Percentiles rank a stretch among this genome's conserved stretches.
phyloP scores from a whole-genome alignment of 371 early-diverging fungal genomes.

The Zopfochytrium polystomum region DNA sequence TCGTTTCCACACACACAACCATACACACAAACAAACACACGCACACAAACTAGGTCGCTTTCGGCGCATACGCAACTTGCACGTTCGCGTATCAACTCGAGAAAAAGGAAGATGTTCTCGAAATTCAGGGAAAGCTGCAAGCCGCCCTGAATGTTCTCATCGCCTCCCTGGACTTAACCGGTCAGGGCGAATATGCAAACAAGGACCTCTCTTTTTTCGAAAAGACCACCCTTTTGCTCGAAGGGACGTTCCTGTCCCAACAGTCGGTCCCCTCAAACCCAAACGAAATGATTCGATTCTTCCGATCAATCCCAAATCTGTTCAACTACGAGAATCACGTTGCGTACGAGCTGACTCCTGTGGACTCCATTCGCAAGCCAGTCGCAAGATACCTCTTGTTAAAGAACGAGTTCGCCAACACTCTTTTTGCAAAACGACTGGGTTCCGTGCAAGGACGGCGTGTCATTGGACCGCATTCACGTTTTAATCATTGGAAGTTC shows the following conservation, averaged over 20 bases:
- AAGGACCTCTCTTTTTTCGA: background rate
- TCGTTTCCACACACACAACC: no score
- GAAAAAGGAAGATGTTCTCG: background rate
- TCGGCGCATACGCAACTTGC: background rate
- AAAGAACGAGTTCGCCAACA: background rate
- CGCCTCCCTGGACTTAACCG: background rate
- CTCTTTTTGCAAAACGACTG: background rate
- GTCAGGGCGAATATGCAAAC: background rate
- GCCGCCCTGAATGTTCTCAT: background rate
- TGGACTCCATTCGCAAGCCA: background rate
- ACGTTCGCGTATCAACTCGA: background rate
- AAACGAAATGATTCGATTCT: background rate
- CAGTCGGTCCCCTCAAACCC: background rate
- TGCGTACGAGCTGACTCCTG: conserved; percentile 3
- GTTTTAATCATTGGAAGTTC: conserved; percentile 2
- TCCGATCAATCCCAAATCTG: background rate
- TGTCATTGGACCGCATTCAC: background rate
- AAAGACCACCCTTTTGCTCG: background rate
- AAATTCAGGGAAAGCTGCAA: background rate
- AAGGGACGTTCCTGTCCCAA: background rate
- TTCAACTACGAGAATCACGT: background rate
- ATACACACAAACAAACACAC: no score
- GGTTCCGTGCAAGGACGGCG: background rate
- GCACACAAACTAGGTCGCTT: background rate
- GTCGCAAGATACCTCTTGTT: background rate